Evolutionary conservation across 371 early-diverging fungal genomes (phyloP).

Genomic region (Saksenaea oblongispora): DNA sequence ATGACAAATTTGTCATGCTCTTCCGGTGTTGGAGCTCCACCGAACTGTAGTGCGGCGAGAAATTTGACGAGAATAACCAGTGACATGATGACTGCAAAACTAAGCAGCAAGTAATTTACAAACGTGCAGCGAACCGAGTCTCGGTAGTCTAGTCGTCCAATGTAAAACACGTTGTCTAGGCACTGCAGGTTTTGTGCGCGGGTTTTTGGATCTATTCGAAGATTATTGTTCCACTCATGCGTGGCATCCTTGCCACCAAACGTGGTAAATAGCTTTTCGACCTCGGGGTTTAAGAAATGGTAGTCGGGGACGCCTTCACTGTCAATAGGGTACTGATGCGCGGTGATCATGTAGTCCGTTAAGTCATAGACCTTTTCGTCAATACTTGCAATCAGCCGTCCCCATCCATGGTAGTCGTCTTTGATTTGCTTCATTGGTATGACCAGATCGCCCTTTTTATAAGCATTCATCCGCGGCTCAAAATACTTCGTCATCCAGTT

Average conservation of each 20-base stretch:
- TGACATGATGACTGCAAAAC: conserved; percentile 75
- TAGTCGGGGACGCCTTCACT: conserved; percentile 30
- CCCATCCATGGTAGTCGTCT: conserved; percentile 28
- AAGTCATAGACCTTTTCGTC: conserved; percentile 65
- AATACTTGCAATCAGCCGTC: conserved; percentile 52
- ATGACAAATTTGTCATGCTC: conserved; percentile 90
- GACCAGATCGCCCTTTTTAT: conserved; percentile 30
- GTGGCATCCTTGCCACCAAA: conserved; percentile 45
- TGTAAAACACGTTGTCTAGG: conserved; percentile 80
- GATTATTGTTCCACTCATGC: conserved; percentile 48
- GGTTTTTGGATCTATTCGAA: conserved; percentile 28
- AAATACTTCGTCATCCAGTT: conserved; percentile 37
- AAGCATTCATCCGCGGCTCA: conserved; percentile 34
- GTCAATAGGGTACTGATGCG: conserved; percentile 30
- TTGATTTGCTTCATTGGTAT: conserved; percentile 21
- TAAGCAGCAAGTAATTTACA: conserved; percentile 84
- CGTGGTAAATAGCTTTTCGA: conserved; percentile 40
- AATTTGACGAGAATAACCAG: conserved; percentile 89
- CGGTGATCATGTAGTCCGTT: conserved; percentile 48
- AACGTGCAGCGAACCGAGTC: conserved; percentile 79
- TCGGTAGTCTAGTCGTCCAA: conserved; percentile 86
- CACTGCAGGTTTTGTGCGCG: conserved; percentile 53
- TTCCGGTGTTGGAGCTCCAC: conserved; percentile 76
- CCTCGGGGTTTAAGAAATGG: conserved; percentile 33
- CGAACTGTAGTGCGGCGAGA: conserved; percentile 88